Base-by-base conservation (phyloP, 768 basidiomycete genomes). In the Mycena chlorophos region DNA sequence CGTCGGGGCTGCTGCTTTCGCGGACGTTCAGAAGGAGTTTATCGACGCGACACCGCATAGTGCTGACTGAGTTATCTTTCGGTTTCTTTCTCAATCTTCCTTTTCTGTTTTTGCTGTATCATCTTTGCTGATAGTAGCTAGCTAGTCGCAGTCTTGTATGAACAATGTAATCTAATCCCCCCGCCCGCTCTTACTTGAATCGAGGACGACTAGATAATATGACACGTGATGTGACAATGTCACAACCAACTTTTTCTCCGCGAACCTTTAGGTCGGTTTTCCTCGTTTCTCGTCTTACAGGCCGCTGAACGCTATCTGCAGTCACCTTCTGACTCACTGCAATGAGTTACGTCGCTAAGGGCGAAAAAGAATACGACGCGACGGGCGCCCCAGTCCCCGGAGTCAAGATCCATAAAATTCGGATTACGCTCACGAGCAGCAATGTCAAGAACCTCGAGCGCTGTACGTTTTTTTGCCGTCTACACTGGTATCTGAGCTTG, bases 341-440 rank as follows among this genome's bases (percentile, higher is more conserved):
- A 77, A 93, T 93, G 92, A 92, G 90, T 91, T 93, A 95, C 89
- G 93, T 93, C 91, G 91, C 92, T 82, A 94, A 94, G 86, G 90
- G 88, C 74, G 93, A 94, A 75, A 94, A 98, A 75, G 94, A 97
- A 73, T 94, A 94, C 81, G 97, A 98, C 65, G 94, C 92, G 58
- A 88, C 90, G 45, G 92, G 92, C 67, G 88, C 89, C 61, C 83
- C 82, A 51, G 85, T 94, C 59, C 88, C 90, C 68, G 78, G 84
- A 62, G 89, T 91, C 71, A 95, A 98, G 77, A 85, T 93, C 73
- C 96, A 98, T 86, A 98, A 98, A 85, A 98, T 98, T 75, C 82
- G 97, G 62, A 99, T 99, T 81, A 98, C 97, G 63, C 82, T 99
- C 73, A 98, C 97, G 63, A 93, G 91, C 78, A 89, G 91, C 79